Evolutionary conservation across 2,329 filamentous ascomycete species (phyloP).

Genomic region (Aspergillus sp.): DNA sequence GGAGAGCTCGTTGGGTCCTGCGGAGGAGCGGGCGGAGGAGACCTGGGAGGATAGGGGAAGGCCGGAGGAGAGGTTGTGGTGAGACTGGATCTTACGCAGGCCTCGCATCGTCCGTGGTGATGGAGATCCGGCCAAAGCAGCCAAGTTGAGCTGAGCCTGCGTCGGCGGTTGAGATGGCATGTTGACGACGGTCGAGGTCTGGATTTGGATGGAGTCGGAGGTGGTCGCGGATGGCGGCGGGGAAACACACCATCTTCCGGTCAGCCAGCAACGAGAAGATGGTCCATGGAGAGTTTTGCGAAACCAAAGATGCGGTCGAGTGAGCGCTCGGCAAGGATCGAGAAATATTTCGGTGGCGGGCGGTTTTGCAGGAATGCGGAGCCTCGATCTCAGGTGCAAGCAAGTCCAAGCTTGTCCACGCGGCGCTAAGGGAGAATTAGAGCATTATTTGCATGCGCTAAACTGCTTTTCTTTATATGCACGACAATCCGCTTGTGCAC

Average conservation of each 20-base stretch:
- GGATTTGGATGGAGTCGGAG: not conserved
- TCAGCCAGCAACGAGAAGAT: slow-evolving; percentile 13
- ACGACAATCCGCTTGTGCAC: not conserved
- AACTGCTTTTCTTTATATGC: not conserved
- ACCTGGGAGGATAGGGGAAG: slow-evolving; percentile 52
- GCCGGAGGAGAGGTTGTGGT: slow-evolving; percentile 62
- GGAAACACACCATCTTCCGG: slow-evolving; percentile 24
- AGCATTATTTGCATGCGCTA: not conserved
- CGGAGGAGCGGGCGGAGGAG: slow-evolving; percentile 23
- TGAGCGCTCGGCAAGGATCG: not conserved
- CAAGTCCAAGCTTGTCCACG: slow-evolving; percentile 6
- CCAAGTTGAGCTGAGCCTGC: slow-evolving; percentile 25
- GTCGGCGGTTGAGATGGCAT: slow-evolving; percentile 23
- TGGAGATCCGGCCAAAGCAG: slow-evolving; percentile 29
- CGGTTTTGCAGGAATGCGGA: slow-evolving; percentile 25
- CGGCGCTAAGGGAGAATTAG: slow-evolving; percentile 10
- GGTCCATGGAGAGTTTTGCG: slow-evolving; percentile 3
- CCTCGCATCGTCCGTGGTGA: slow-evolving; percentile 60
- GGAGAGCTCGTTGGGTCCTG: slow-evolving; percentile 25
- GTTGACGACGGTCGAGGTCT: not conserved
- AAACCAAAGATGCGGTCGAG: not conserved
- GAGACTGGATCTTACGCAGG: slow-evolving; percentile 73
- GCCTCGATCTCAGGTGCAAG: slow-evolving; percentile 6
- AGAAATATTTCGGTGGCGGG: slow-evolving; percentile 16
- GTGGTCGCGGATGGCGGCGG: slow-evolving; percentile 1